Conservation (phyloP, 2,329 filamentous ascomycete species). For the Colletotrichum coccodes region DNA sequence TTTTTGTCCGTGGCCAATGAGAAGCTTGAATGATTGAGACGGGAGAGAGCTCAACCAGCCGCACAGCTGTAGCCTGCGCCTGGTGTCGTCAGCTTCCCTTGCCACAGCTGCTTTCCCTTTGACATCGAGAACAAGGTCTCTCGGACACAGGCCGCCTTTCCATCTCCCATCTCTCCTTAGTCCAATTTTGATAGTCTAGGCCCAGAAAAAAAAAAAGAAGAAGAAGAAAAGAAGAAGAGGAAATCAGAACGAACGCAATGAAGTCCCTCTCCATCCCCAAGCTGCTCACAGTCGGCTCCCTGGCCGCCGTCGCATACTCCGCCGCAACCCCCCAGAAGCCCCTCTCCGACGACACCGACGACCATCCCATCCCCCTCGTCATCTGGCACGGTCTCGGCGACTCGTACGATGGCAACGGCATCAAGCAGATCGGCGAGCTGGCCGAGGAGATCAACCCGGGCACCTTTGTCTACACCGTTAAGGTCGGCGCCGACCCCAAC, state of each 20-base stretch:
- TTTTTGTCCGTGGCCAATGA: slow-evolving; percentile 32
- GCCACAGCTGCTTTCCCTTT: slow-evolving; percentile 16
- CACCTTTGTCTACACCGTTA: slow-evolving; percentile 85
- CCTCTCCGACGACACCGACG: slow-evolving; percentile 50
- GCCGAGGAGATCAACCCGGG: slow-evolving; percentile 80
- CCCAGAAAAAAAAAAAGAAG: neutral
- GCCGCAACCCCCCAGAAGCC: slow-evolving; percentile 21
- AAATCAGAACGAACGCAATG: slow-evolving; percentile 33
- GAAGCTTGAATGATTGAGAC: slow-evolving; percentile 23
- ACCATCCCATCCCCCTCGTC: slow-evolving; percentile 85
- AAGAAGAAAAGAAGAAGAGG: neutral
- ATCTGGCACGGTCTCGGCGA: slow-evolving; percentile 93
- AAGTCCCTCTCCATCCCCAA: slow-evolving; percentile 45
- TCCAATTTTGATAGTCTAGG: neutral
- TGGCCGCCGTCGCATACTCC: slow-evolving; percentile 35
- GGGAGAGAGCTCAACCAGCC: slow-evolving; percentile 10
- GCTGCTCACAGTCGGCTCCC: slow-evolving; percentile 42
- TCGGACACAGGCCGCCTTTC: neutral
- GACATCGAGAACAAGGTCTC: slow-evolving; percentile 3
- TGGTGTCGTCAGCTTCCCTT: slow-evolving; percentile 37
- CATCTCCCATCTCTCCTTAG: neutral
- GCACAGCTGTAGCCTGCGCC: slow-evolving; percentile 38
- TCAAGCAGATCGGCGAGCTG: slow-evolving; percentile 77
- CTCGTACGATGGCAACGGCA: slow-evolving; percentile 79
- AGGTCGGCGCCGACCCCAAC: slow-evolving; percentile 71